These are phyloP conservation scores for Heliamphora exappendiculata DNA, from an alignment of 148 eudicot genomes.

Conservation along the genomic window DNA sequence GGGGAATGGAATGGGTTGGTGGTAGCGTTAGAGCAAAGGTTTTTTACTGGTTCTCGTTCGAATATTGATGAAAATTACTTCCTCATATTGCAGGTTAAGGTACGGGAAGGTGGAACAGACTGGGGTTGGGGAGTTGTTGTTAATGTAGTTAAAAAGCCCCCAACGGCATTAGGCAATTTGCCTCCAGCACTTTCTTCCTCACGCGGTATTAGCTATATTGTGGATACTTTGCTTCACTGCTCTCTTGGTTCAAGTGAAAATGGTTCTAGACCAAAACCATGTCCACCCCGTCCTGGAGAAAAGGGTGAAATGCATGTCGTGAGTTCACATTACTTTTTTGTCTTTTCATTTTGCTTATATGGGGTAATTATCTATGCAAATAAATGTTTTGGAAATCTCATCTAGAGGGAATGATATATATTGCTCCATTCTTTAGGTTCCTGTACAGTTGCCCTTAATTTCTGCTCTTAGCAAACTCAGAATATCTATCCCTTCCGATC, in stretches of 20 bases:
- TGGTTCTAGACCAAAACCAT: constrained; percentile 88
- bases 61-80: constrained; percentile 2
- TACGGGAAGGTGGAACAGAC: constrained; percentile 82
- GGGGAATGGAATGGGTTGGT: too few relatives aligned
- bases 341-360: constrained; percentile 7
- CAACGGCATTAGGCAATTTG: constrained; percentile 46
- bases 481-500: constrained; percentile 73
- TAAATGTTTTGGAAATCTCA: constrained; percentile 7
- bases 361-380: constrained; percentile 1
- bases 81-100: constrained; percentile 55
- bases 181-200: constrained; percentile 43
- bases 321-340: constrained; percentile 25
- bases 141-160: constrained; percentile 79
- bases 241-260: constrained; percentile 76
- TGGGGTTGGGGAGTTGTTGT: constrained; percentile 99
- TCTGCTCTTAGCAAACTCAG: constrained; percentile 79
- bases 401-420: constrained; percentile 1
- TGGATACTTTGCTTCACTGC: constrained; percentile 93
- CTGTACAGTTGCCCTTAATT: constrained; percentile 83
- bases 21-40: too few relatives aligned
- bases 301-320: constrained; percentile 99
- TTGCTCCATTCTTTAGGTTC: constrained; percentile 48
- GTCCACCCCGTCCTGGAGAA: constrained; percentile 95
- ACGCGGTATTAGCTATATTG: constrained; percentile 71
- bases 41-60: background rate